These are phyloP conservation scores for Talaromyces albobiverticillius DNA, from an alignment of 2,329 filamentous ascomycete species.

Conservation along the genomic window DNA sequence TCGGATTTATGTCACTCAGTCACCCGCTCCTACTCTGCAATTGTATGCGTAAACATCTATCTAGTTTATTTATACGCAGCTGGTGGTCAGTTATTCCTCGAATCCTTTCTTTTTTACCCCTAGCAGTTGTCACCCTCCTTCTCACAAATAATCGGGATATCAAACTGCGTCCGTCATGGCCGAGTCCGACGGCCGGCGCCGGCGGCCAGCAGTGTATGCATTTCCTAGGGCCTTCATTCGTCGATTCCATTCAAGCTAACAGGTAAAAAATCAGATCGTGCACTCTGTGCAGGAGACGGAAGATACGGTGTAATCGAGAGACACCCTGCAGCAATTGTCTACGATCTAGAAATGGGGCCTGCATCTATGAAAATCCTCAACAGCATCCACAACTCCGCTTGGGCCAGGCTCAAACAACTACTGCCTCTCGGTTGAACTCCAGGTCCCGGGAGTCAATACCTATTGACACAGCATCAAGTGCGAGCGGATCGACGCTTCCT, in stretches of 20 bases:
- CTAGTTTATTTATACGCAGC: no score
- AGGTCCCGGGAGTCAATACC: background rate
- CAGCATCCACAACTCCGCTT: constrained; percentile 15
- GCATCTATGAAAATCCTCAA: constrained; percentile 45
- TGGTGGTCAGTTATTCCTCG: no score
- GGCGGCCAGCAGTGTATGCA: constrained; percentile 45
- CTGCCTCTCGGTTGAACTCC: background rate
- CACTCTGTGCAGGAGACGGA: constrained; percentile 57
- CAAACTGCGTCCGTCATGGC: constrained; percentile 16
- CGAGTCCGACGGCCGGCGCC: constrained; percentile 34
- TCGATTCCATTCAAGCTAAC: constrained; percentile 12
- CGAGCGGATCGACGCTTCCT: constrained; percentile 11
- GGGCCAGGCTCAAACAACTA: background rate
- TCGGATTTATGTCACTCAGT: no score
- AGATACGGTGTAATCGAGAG: constrained; percentile 61
- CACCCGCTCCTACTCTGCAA: no score
- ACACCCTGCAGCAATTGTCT: constrained; percentile 59
- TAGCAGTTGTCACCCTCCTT: background rate
- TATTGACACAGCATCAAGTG: constrained; percentile 1
- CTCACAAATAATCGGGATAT: no score
- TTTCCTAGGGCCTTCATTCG: background rate
- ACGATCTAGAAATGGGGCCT: constrained; percentile 53
- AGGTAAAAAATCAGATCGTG: constrained; percentile 47
- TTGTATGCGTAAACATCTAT: no score
- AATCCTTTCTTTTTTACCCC: background rate